A percentile compares a stretch with the other conserved stretches of the same genome.
phyloP scores from a whole-genome alignment of 108 stramenopile species.

The Pinguiococcus pyrenoidosus region DNA sequence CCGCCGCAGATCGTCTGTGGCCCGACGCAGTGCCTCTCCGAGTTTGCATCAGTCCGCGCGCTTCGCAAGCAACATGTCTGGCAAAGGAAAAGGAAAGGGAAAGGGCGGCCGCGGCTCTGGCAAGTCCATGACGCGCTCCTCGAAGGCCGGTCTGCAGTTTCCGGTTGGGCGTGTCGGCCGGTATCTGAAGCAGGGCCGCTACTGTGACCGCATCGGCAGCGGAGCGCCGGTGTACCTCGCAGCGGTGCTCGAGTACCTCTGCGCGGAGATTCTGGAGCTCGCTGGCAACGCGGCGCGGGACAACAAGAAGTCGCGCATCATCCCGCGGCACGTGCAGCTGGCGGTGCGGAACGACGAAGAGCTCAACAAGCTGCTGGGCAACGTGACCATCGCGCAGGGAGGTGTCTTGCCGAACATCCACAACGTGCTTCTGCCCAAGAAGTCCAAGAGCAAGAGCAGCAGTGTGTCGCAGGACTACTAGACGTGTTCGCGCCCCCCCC shows the following conservation, averaged over 20 bases:
- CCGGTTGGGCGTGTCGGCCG: conserved; percentile 86
- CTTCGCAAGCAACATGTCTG: conserved; percentile 1
- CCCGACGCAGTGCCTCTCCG: too few species aligned
- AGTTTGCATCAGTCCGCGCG: neutral
- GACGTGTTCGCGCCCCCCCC: too few species aligned
- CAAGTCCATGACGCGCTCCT: conserved; percentile 46
- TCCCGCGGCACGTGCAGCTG: conserved; percentile 82
- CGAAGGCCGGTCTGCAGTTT: conserved; percentile 86
- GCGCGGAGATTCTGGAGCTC: conserved; percentile 82
- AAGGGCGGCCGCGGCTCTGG: conserved; percentile 55
- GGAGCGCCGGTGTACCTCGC: conserved; percentile 88
- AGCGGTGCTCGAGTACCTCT: conserved; percentile 83
- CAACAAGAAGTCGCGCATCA: conserved; percentile 87
- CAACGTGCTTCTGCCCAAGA: conserved; percentile 76
- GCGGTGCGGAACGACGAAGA: conserved; percentile 86
- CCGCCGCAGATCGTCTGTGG: too few species aligned
- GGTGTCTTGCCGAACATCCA: conserved; percentile 89
- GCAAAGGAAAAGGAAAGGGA: conserved; percentile 24
- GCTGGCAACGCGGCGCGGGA: conserved; percentile 90
- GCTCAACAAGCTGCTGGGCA: conserved; percentile 71
- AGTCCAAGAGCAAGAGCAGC: too few species aligned
- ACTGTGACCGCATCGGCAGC: conserved; percentile 76
- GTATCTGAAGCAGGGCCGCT: conserved; percentile 79
- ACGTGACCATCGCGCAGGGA: conserved; percentile 72
- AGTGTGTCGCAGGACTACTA: too few species aligned